phyloP scores from a whole-genome alignment of 2,329 filamentous ascomycete species.

The Ophiostoma sp. region DNA sequence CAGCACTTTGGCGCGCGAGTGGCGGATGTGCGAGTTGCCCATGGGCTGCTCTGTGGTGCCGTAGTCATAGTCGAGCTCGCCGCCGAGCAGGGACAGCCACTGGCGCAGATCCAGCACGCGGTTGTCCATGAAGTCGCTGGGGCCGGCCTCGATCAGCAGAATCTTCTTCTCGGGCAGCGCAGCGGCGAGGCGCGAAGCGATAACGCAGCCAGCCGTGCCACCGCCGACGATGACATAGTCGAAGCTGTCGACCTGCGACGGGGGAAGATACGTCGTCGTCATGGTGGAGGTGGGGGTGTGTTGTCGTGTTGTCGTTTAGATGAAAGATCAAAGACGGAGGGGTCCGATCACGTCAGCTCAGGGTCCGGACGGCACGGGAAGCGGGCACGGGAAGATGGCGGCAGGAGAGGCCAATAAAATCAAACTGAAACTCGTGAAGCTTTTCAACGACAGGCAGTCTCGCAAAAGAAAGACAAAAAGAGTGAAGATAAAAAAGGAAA shows the following conservation, averaged over 20 bases:
- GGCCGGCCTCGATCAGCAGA: constrained; percentile 83
- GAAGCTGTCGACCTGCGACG: constrained; percentile 65
- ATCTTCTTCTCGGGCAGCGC: constrained; percentile 76
- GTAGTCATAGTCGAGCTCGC: constrained; percentile 90
- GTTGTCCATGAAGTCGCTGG: constrained; percentile 86
- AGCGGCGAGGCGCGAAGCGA: constrained; percentile 75
- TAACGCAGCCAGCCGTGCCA: constrained; percentile 82
- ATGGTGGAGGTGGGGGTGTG: constrained; percentile 39
- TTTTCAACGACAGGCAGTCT: not conserved
- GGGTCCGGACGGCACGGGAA: constrained; percentile 12
- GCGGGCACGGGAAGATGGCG: not conserved
- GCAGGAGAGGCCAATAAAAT: not conserved
- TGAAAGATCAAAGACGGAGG: not conserved
- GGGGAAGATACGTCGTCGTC: constrained; percentile 68
- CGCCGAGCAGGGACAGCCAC: constrained; percentile 81
- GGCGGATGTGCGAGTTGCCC: constrained; percentile 85
- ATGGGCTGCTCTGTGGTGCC: constrained; percentile 85
- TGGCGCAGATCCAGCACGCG: constrained; percentile 82
- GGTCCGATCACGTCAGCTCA: constrained; percentile 3
- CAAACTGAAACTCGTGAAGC: not conserved
- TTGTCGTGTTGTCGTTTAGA: not conserved
- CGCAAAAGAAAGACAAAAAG: not conserved
- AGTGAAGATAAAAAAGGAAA: not conserved
- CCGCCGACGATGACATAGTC: constrained; percentile 87
- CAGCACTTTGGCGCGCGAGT: constrained; percentile 88